Evolutionary conservation across 1,284 basidiomycete species (phyloP).

Genomic region (Hortiboletus rubellus): DNA sequence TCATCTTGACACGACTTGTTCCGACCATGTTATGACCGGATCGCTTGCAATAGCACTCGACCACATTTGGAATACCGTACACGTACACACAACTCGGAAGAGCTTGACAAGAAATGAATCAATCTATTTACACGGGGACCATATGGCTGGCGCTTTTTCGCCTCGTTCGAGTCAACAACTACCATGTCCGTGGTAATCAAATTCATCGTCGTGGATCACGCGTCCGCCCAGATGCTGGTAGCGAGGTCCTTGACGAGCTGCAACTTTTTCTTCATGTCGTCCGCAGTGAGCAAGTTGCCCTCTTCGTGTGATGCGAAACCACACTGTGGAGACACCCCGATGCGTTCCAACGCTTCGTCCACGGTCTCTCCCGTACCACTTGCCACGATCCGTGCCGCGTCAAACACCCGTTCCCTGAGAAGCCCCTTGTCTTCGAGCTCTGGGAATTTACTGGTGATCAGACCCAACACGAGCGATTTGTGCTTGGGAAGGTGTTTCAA

Average conservation of each 20-base stretch:
- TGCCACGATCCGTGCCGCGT: conserved; percentile 62
- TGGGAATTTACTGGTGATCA: conserved; percentile 72
- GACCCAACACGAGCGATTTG: conserved; percentile 72
- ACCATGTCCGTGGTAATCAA: too few species aligned
- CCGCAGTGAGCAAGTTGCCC: conserved; percentile 45
- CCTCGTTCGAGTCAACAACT: not conserved
- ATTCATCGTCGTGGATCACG: conserved; percentile 6
- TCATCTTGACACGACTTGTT: not conserved
- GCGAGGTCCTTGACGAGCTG: conserved; percentile 28
- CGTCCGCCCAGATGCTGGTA: conserved; percentile 25
- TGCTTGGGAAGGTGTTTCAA: conserved; percentile 63
- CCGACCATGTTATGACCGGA: not conserved
- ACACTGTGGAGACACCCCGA: conserved; percentile 73
- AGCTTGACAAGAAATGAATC: too few species aligned
- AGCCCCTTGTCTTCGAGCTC: conserved; percentile 61
- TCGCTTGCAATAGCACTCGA: not conserved
- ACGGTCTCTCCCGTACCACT: conserved; percentile 52
- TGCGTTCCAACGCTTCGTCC: conserved; percentile 58
- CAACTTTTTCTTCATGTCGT: conserved; percentile 28
- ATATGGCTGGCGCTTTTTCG: not conserved
- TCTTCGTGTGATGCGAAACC: conserved; percentile 72
- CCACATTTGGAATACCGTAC: not conserved
- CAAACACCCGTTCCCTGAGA: conserved; percentile 59
- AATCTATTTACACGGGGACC: not conserved
- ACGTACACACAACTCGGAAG: not conserved